These are phyloP conservation scores for Pseudogymnoascus verrucosus DNA, from an alignment of 2,329 filamentous ascomycete species.

Conservation along the genomic window DNA sequence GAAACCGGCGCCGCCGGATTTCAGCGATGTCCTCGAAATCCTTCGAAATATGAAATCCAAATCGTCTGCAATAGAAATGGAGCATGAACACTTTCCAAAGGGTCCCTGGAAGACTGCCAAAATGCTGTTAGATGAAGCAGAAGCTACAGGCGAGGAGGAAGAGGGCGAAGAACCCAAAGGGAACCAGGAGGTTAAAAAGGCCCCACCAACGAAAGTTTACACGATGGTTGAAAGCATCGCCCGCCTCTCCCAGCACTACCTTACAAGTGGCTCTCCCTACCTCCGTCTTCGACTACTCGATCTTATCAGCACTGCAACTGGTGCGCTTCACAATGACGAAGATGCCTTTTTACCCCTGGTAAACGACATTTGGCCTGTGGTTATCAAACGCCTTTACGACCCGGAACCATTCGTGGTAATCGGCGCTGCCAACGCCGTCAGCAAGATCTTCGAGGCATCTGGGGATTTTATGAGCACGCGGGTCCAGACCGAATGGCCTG, in stretches of 20 bases:
- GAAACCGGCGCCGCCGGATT: constrained; percentile 25
- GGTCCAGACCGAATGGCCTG: constrained; percentile 65
- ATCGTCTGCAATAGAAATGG: constrained; percentile 15
- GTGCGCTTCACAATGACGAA: constrained; percentile 66
- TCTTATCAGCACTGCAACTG: constrained; percentile 64
- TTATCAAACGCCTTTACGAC: constrained; percentile 61
- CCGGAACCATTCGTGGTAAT: constrained; percentile 59
- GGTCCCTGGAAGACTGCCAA: constrained; percentile 29
- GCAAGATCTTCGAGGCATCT: constrained; percentile 59
- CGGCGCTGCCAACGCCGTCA: constrained; percentile 61
- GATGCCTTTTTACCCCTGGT: constrained; percentile 81
- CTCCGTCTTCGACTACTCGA: constrained; percentile 72
- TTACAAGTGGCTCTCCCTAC: constrained; percentile 74
- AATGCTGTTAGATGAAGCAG: constrained; percentile 29
- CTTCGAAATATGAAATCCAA: constrained; percentile 53
- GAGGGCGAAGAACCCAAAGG: constrained; percentile 29
- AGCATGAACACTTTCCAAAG: constrained; percentile 24
- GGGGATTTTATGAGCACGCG: constrained; percentile 75
- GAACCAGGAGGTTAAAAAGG: constrained; percentile 42
- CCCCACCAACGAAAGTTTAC: constrained; percentile 70
- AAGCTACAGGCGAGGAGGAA: constrained; percentile 27
- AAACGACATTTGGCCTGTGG: constrained; percentile 83
- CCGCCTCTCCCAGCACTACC: constrained; percentile 77
- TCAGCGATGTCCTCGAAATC: constrained; percentile 44
- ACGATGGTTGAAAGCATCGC: constrained; percentile 75